Base-by-base conservation (phyloP, 2,329 filamentous ascomycete genomes). In the Neofusicoccum umdonicola region DNA sequence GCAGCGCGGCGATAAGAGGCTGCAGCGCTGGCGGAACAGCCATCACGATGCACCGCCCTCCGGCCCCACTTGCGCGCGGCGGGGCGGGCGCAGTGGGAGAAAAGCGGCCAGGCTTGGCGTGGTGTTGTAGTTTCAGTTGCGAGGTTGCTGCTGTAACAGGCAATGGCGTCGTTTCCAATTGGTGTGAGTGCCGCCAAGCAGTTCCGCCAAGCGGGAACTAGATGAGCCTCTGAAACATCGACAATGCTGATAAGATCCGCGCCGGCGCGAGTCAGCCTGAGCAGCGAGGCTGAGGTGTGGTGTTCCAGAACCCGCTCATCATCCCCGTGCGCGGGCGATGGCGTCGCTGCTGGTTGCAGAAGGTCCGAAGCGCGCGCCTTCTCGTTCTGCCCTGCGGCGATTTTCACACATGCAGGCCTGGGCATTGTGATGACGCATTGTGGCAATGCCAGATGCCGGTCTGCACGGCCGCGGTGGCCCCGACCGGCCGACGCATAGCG, bases 71-170 rank as follows among this genome's bases (percentile, higher is more conserved):
- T n/a, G 27, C 27, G 42, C n/a, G 42, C 42, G 42, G 42, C 31
- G 37, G 37, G 11, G 37, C 37, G 37, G 37, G 13, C 37, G 9
- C 11, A 39, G 37, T 11, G 37, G 37, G n/a, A n/a, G n/a, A 19
- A 4, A 52, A n/a, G 17, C 3, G 11, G 11, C 3, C 22, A 13
- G 27, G 56, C 56, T 60, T 47, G 56, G 41, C 56, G n/a, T 60
- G 56, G 56, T 60, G 56, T 60, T 47, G 56, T 47, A 35, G 56
- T 60, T 48, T 60, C 56, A 60, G 44, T 8, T 17, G 27, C 13
- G 54, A 11, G 12, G 13, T 8, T 15, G 17, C n/a, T 19, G 39
- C 41, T 47, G 41, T 22, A 19, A 60, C 56, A 13, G 41, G 27
- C 39, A 8, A 5, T 42, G 39, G 37, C 34, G 52, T 31, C 17